Conservation (phyloP, 2,329 filamentous ascomycete genomes). For the Triangularia verruculosa region DNA sequence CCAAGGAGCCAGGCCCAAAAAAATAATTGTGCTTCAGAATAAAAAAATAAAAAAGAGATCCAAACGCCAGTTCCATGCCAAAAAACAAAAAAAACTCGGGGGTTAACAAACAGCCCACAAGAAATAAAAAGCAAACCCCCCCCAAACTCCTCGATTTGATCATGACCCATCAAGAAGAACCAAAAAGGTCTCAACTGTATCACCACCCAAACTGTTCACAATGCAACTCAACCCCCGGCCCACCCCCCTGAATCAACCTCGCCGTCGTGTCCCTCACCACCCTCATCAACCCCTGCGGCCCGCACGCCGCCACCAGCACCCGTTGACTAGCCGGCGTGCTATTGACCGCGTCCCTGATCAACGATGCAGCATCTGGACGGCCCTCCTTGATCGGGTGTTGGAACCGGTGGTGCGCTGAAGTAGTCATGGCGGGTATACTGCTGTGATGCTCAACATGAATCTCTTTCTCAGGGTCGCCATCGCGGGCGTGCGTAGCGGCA, state of each 20-base stretch:
- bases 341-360: slow-evolving; percentile 39
- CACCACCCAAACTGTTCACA: slow-evolving; percentile 50
- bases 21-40: neutral
- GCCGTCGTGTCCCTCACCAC: slow-evolving; percentile 45
- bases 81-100: neutral
- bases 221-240: slow-evolving; percentile 50
- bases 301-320: slow-evolving; percentile 47
- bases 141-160: neutral
- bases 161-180: neutral
- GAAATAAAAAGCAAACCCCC: neutral
- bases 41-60: too few relatives aligned
- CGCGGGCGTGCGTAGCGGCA: slow-evolving; percentile 1
- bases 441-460: slow-evolving; percentile 19
- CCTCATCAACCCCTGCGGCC: slow-evolving; percentile 44
- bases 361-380: slow-evolving; percentile 40
- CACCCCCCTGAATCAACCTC: slow-evolving; percentile 40
- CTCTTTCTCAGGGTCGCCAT: slow-evolving; percentile 26
- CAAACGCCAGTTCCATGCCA: neutral
- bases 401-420: slow-evolving; percentile 1
- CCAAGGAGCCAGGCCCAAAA: neutral
- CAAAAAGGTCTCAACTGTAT: slow-evolving; percentile 4
- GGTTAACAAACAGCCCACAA: neutral
- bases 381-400: slow-evolving; percentile 36
- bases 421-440: neutral
- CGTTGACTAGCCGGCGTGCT: slow-evolving; percentile 36